phyloP scores from a whole-genome alignment of 345 rosid genomes.

The Hevea brasiliensis region DNA sequence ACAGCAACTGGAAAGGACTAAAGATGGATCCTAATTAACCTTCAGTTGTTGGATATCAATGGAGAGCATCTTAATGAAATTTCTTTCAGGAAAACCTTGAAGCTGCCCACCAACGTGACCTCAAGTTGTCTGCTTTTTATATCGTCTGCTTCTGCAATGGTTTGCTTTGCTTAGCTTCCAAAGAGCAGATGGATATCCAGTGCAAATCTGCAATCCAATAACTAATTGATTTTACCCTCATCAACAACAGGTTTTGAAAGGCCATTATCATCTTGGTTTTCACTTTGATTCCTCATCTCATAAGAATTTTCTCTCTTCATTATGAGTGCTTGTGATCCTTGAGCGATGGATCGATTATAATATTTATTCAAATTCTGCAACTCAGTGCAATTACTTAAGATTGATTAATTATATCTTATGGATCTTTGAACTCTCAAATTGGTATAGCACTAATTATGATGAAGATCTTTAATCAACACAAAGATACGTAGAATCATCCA shows the following conservation, averaged over 20 bases:
- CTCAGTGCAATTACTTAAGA: too few species aligned
- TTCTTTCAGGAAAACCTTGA: neutral
- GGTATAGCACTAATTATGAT: too few species aligned
- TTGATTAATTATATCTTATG: too few species aligned
- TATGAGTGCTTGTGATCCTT: too few species aligned
- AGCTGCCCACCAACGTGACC: neutral
- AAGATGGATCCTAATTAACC: neutral
- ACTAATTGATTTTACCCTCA: neutral
- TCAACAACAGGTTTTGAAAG: neutral
- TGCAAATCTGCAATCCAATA: slow-evolving; percentile 4
- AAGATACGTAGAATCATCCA: too few species aligned
- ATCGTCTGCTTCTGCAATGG: neutral
- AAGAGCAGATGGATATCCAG: neutral
- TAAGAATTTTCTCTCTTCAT: too few species aligned
- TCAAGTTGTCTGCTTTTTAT: neutral
- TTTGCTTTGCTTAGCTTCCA: neutral
- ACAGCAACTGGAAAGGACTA: neutral
- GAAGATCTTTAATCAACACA: too few species aligned
- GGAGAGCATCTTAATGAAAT: neutral
- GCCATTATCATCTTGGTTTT: neutral
- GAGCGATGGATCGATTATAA: too few species aligned
- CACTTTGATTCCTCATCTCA: neutral
- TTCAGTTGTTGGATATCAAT: neutral
- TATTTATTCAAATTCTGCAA: too few species aligned
- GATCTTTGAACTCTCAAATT: too few species aligned